Conservation (phyloP, 208 protist species). For the Tritrichomonas foetus region DNA sequence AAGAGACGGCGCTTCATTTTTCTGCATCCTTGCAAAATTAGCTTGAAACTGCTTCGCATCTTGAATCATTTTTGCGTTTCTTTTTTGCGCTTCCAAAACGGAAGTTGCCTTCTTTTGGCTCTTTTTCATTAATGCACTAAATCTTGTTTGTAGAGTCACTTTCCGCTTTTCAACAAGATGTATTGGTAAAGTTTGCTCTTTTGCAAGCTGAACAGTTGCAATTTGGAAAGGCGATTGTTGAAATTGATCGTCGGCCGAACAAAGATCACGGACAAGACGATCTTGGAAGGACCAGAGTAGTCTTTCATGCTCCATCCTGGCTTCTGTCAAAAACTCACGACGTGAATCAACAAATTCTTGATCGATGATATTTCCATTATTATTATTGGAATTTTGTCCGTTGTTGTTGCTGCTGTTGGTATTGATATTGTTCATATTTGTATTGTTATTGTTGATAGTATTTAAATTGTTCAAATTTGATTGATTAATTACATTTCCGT, state of each 20-base stretch:
- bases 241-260: neutral
- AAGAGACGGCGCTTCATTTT: too few relatives aligned
- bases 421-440: too few relatives aligned
- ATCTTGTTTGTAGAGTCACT: neutral
- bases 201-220: neutral
- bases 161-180: neutral
- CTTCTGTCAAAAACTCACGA: neutral
- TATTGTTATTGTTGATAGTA: too few relatives aligned
- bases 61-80: neutral
- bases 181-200: neutral
- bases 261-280: neutral
- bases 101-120: neutral
- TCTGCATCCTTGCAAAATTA: neutral
- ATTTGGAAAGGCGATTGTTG: neutral
- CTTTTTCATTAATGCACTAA: neutral
- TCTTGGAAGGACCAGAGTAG: slow-evolving; percentile 5
- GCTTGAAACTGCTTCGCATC: neutral
- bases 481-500: too few relatives aligned
- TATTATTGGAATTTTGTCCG: too few relatives aligned
- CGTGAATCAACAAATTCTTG: neutral
- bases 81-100: neutral
- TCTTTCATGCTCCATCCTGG: neutral
- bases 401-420: too few relatives aligned
- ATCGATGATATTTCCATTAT: too few relatives aligned
- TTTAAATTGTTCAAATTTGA: too few relatives aligned